Percentiles rank a stretch among this genome's conserved stretches.
phyloP scores from a whole-genome alignment of 177 flowering plant species.

The Tripterygium wilfordii region DNA sequence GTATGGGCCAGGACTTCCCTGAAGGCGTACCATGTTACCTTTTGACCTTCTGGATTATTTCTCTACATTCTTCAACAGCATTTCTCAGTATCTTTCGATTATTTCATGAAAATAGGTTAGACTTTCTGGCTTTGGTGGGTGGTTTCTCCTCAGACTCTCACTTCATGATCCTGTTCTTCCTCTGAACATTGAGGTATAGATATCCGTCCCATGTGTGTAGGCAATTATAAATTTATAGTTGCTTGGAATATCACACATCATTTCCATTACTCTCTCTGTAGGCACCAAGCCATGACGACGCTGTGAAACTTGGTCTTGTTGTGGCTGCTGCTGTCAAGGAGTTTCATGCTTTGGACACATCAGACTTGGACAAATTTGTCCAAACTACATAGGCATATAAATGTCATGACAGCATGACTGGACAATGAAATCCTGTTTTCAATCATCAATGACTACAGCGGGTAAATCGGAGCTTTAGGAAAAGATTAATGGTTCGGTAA shows the following conservation, averaged over 20 bases:
- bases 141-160: constrained; percentile 95
- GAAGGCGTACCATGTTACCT: too few species aligned
- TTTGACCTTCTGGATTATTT: too few species aligned
- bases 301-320: constrained; percentile 68
- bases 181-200: constrained; percentile 83
- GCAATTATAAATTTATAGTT: too few species aligned
- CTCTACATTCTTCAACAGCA: too few species aligned
- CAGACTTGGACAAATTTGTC: constrained; percentile 62
- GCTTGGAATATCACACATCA: too few species aligned
- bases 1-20: too few species aligned
- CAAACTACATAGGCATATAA: too few species aligned
- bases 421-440: too few species aligned
- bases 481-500: too few species aligned
- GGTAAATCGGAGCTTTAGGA: too few species aligned
- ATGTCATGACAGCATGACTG: too few species aligned
- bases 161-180: constrained; percentile 98
- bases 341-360: constrained; percentile 71
- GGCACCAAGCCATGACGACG: constrained; percentile 78
- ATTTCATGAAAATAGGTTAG: constrained; percentile 47
- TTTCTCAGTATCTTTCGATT: not conserved
- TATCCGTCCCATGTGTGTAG: not conserved
- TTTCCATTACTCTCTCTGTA: constrained; percentile 25
- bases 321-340: constrained; percentile 68
- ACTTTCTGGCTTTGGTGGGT: constrained; percentile 88
- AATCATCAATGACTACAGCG: too few species aligned